A percentile compares a stretch with the other conserved stretches of the same genome.
These are phyloP conservation scores for Penicillium herquei DNA, from an alignment of 495 filamentous ascomycete genomes.

Conservation along the genomic window DNA sequence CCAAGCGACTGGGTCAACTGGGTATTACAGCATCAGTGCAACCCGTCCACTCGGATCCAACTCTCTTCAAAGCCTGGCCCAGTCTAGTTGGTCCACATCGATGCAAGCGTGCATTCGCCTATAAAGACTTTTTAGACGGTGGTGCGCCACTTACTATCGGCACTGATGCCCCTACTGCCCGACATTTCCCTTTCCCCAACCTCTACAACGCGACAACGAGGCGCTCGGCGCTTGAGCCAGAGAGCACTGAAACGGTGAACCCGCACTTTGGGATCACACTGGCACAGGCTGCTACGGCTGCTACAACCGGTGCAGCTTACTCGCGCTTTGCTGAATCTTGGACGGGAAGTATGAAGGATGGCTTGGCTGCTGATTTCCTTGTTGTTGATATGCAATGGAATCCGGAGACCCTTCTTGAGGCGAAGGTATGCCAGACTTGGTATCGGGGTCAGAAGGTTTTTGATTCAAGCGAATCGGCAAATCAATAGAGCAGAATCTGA, in stretches of 20 bases:
- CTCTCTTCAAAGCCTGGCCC: conserved; percentile 59
- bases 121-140: conserved; percentile 56
- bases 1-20: conserved; percentile 48
- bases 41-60: conserved; percentile 61
- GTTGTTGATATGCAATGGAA: conserved; percentile 59
- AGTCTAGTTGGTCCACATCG: conserved; percentile 52
- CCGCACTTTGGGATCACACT: conserved; percentile 51
- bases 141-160: conserved; percentile 58
- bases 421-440: conserved; percentile 57
- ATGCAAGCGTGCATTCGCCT: conserved; percentile 58
- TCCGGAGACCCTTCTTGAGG: conserved; percentile 49
- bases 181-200: conserved; percentile 53
- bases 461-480: conserved; percentile 6
- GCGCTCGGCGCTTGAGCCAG: conserved; percentile 50
- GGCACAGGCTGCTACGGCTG: conserved; percentile 53
- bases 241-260: conserved; percentile 48
- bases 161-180: conserved; percentile 59
- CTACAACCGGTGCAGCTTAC: conserved; percentile 56
- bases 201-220: conserved; percentile 59
- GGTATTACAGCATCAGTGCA: conserved; percentile 64
- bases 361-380: conserved; percentile 55
- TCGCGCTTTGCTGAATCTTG: conserved; percentile 56
- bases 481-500: neutral
- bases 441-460: conserved; percentile 44
- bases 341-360: conserved; percentile 49